Evolutionary conservation across 2,329 filamentous ascomycete species (phyloP).

Genomic region (Ophiostoma tasmaniense): DNA sequence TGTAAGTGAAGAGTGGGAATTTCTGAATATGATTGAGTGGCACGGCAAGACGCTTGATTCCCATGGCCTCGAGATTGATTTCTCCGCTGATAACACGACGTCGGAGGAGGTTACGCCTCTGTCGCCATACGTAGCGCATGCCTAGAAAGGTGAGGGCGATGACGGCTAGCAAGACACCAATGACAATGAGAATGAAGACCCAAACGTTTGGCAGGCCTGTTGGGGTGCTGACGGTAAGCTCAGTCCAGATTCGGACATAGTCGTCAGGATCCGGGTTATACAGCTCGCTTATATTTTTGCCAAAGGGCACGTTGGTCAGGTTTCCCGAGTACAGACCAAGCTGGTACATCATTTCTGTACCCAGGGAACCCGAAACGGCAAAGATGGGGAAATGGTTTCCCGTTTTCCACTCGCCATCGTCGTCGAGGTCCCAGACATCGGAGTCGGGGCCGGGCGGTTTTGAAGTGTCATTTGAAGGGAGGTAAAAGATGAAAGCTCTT

Average conservation of each 20-base stretch:
- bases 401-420: slow-evolving; percentile 61
- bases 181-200: slow-evolving; percentile 65
- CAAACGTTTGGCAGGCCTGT: slow-evolving; percentile 62
- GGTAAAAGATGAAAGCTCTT: slow-evolving; percentile 56
- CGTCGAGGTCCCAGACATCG: slow-evolving; percentile 60
- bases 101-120: slow-evolving; percentile 58
- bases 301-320: slow-evolving; percentile 52
- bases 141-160: slow-evolving; percentile 57
- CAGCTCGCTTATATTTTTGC: slow-evolving; percentile 44
- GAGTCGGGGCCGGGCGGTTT: slow-evolving; percentile 60
- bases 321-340: slow-evolving; percentile 71
- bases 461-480: slow-evolving; percentile 43
- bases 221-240: slow-evolving; percentile 40
- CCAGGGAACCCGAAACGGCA: slow-evolving; percentile 62
- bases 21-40: slow-evolving; percentile 61
- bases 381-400: slow-evolving; percentile 73
- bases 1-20: slow-evolving; percentile 74
- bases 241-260: slow-evolving; percentile 53
- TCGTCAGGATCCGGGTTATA: slow-evolving; percentile 49
- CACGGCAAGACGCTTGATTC: slow-evolving; percentile 73
- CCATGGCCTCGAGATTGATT: slow-evolving; percentile 76
- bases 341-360: slow-evolving; percentile 59
- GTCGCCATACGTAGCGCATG: slow-evolving; percentile 71
- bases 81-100: slow-evolving; percentile 68
- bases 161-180: slow-evolving; percentile 61